Base-by-base conservation (phyloP, 371 early-diverging fungal genomes). In the Rhizomucor miehei region DNA sequence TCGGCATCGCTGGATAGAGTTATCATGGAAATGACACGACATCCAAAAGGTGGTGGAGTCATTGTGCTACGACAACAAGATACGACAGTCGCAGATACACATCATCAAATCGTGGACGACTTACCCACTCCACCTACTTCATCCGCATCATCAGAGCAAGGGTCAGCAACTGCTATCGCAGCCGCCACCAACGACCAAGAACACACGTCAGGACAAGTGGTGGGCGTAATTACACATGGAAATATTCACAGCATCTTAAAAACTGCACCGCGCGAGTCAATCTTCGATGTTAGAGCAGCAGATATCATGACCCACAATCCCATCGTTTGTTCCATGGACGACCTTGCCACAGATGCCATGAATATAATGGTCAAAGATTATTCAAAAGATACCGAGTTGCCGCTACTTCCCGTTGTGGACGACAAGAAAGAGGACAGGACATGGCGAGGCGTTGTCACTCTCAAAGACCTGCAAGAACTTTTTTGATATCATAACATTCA, bases 401-500 rank as follows among this genome's bases (percentile, higher is more conserved):
- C 79, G 1, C 44, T 75, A 10, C 46, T 78, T 19, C 79, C 79
- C 3, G 71, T 75, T 24, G 46, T 75, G 1, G 62, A 59, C 43
- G 36, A 50, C 16, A 57, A 62, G 38, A 65, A 66, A 13, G 38
- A 51, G 34, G 39, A 46, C 5, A 29, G 52, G 2, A 23, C 55
- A 1, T 75, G 63, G 63, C 53, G 54, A 23, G 79, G 79, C 25
- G 70, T 78, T 6, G 63, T 75, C 13, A 73, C 69, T 8, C 47
- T 70, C 17, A 74, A 75, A 38, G 75, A 73, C 57, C 61, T 78
- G 34, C 73, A 75, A 54, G 73, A 71, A 34, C 58, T 78, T 12
- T 73, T 78, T 25, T 78, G 29, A 29, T n/a, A n/a, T n/a, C n/a
- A n/a, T n/a, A n/a, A n/a, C n/a, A n/a, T n/a, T n/a, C n/a, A n/a